Evolutionary conservation across 2,329 filamentous ascomycete species (phyloP).

Genomic region (Fusarium albosuccineum): DNA sequence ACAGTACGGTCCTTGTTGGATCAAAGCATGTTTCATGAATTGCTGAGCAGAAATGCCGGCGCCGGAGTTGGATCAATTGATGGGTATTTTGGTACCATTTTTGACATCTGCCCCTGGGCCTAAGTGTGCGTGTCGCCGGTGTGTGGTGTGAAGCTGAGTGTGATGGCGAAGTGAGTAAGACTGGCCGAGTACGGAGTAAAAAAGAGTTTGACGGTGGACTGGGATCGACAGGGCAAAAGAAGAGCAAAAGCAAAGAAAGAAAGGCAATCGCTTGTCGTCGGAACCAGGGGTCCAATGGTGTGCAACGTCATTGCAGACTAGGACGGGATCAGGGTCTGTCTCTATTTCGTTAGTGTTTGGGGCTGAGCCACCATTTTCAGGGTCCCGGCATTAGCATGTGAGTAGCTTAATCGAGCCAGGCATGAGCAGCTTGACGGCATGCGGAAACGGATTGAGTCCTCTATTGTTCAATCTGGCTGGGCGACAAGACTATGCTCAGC

Average conservation of each 20-base stretch:
- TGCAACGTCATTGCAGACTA: constrained; percentile 31
- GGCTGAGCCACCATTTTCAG: constrained; percentile 28
- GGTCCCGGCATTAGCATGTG: constrained; percentile 19
- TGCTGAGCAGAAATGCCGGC: constrained; percentile 18
- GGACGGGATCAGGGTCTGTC: constrained; percentile 5
- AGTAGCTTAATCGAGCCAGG: not conserved
- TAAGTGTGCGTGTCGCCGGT: not conserved
- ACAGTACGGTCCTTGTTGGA: not conserved
- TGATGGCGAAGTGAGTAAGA: not conserved
- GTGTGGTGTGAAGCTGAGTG: not conserved
- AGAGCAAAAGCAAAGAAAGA: constrained; percentile 4
- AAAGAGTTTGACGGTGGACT: not conserved
- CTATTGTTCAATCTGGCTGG: not conserved
- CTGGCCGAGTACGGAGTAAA: not conserved
- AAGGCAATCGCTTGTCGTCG: constrained; percentile 1
- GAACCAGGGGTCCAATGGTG: constrained; percentile 13
- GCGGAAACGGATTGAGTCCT: constrained; percentile 9
- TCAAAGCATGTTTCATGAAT: constrained; percentile 10
- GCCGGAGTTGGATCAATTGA: constrained; percentile 31
- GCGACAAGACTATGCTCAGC: not conserved
- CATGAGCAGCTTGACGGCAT: constrained; percentile 5
- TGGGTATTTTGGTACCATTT: not conserved
- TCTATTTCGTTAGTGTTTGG: constrained; percentile 7
- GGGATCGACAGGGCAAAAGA: constrained; percentile 17
- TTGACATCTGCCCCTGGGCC: not conserved